Evolutionary conservation across 2,329 filamentous ascomycete species (phyloP).

Genomic region (Hymenoscyphus fraxineus): DNA sequence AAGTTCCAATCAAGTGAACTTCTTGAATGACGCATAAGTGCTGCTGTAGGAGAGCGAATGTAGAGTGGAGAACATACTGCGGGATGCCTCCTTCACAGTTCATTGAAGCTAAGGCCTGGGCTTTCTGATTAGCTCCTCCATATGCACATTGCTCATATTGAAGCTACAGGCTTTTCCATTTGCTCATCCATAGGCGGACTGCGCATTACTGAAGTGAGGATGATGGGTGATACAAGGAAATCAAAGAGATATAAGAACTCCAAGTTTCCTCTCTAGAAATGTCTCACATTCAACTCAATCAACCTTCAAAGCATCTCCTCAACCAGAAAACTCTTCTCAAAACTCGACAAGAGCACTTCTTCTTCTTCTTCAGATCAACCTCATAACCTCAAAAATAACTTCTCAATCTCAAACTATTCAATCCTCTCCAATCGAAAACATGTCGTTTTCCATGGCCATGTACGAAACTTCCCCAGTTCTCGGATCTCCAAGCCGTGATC

Average conservation of each 20-base stretch:
- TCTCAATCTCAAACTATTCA: background rate
- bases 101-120: background rate
- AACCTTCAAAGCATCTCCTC: background rate
- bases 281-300: background rate
- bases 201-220: background rate
- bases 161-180: background rate
- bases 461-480: background rate
- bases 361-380: background rate
- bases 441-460: background rate
- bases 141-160: too few species aligned
- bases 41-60: too few species aligned
- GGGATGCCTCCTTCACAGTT: constrained; percentile 2
- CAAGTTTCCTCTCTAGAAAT: background rate
- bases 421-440: background rate
- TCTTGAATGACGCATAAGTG: background rate
- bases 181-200: background rate
- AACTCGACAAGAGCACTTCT: background rate
- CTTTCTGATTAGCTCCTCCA: too few species aligned
- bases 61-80: background rate
- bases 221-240: background rate
- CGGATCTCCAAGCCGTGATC: background rate
- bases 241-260: background rate
- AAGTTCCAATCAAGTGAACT: background rate
- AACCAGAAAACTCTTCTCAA: background rate
- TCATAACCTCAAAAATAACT: background rate